Evolutionary conservation across 352 stramenopile genomes (phyloP), one percentile per base, ranked within the genome.

Genomic region (Phytophthora citrophthora): DNA sequence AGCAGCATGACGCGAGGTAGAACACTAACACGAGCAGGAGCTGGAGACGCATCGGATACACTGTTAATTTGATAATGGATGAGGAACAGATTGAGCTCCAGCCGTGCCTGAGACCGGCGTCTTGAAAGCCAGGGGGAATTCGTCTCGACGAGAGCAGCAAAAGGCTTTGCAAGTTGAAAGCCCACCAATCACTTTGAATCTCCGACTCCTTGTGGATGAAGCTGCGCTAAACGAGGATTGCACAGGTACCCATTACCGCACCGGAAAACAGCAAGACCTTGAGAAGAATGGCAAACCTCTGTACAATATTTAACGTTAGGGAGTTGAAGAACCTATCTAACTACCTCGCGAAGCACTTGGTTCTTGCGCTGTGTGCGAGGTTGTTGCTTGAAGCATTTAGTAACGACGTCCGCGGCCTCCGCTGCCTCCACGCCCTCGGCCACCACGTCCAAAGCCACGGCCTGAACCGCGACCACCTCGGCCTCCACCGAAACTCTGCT

Each of bases 251-350:
- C 16, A 26, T 3, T 41, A 51, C 31, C 12, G 8, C 29, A 34
- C 29, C 29, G 1, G 29, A 13, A 34, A 34, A 12, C 29, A 34
- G 2, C 29, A 34, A 34, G 8, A 1, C 3, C 29, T 34, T 13
- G 15, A 24, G 39, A 15, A 32, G 36, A 61, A 64, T 73, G 52
- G 59, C 64, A 65, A 74, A 74, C 50, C 67, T 71, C 56, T 68
- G 61, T 71, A 72, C 61, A 71, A 72, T 72, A 72, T 71, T 71
- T 68, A 72, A 75, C 55, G 67, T 71, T 75, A 72, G 47, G 49
- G 47, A 68, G 46, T 71, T 68, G 50, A 41, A 13, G 27, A 44
- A 66, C 46, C 44, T 72, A 75, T 72, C 61, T 68, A 75, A 64
- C 61, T 72, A 68, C 45, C 46, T 57, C 50, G 39, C 31, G 41